Evolutionary conservation across 1,284 basidiomycete species (phyloP).

Genomic region (Ganoderma lingzhi): DNA sequence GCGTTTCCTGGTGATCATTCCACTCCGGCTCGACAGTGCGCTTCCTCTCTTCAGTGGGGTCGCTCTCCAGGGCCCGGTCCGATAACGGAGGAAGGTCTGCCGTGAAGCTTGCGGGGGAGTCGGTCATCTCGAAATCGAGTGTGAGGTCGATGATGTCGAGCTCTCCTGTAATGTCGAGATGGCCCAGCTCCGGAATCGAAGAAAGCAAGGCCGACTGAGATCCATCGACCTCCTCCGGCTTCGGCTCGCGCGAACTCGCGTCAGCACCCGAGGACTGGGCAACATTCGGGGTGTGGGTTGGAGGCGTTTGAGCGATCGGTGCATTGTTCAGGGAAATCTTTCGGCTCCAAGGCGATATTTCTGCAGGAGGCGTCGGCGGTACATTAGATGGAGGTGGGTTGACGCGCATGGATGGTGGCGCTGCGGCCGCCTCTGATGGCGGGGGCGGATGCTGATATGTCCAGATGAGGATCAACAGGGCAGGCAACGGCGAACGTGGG

Average conservation of each 20-base stretch:
- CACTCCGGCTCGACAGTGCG: constrained; percentile 1
- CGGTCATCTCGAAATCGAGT: not conserved
- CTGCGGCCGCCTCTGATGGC: constrained; percentile 2
- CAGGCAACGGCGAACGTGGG: not conserved
- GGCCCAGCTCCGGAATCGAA: constrained; percentile 12
- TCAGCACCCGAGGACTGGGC: too few relatives aligned
- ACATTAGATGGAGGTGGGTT: not conserved
- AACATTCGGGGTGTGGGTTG: not conserved
- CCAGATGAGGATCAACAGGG: not conserved
- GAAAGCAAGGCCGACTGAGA: not conserved
- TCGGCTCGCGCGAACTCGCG: not conserved
- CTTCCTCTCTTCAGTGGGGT: constrained; percentile 3
- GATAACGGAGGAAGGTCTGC: constrained; percentile 9
- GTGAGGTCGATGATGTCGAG: constrained; percentile 26
- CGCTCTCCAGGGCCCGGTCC: not conserved
- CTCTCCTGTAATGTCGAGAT: constrained; percentile 6
- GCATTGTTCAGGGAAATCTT: not conserved
- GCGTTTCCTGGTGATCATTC: not conserved
- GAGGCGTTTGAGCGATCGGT: not conserved
- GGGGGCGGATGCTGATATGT: not conserved
- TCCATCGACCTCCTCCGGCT: constrained; percentile 8
- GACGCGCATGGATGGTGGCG: not conserved
- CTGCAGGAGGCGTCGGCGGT: not conserved
- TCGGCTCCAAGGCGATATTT: not conserved
- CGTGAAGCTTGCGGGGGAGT: constrained; percentile 14